These are phyloP conservation scores for Colletotrichum viniferum DNA, from an alignment of 2,329 filamentous ascomycete genomes.

Conservation along the genomic window DNA sequence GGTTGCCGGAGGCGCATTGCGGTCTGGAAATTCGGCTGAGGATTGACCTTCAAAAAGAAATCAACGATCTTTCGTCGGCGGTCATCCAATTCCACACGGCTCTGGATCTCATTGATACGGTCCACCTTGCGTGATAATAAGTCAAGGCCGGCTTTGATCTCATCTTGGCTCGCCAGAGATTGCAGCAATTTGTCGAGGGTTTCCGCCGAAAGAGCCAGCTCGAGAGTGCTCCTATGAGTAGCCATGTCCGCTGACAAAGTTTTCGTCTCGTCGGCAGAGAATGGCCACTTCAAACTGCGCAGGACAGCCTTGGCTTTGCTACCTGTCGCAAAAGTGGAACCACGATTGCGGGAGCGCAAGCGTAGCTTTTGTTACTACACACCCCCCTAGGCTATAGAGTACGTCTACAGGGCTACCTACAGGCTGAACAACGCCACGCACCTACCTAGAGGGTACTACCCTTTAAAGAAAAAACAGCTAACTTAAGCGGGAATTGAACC, in stretches of 20 bases:
- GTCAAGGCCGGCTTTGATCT: fast-evolving
- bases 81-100: neutral
- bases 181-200: neutral
- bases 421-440: no score
- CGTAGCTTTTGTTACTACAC: no score
- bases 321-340: no score
- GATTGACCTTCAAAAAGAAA: neutral
- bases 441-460: no score
- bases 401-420: no score
- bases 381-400: no score
- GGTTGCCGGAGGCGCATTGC: neutral
- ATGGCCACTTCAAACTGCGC: neutral
- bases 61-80: fast-evolving
- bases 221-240: neutral
- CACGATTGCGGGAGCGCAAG: no score
- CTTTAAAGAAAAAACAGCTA: no score
- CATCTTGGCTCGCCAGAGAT: neutral
- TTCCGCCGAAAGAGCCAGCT: neutral
- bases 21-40: neutral
- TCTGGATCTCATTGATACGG: neutral
- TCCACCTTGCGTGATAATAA: neutral
- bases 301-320: neutral
- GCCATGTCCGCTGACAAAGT: neutral
- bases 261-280: neutral
- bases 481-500: no score